These are phyloP conservation scores for Backusella morwellensis DNA, from an alignment of 192 early-diverging fungal genomes.

Conservation along the genomic window DNA sequence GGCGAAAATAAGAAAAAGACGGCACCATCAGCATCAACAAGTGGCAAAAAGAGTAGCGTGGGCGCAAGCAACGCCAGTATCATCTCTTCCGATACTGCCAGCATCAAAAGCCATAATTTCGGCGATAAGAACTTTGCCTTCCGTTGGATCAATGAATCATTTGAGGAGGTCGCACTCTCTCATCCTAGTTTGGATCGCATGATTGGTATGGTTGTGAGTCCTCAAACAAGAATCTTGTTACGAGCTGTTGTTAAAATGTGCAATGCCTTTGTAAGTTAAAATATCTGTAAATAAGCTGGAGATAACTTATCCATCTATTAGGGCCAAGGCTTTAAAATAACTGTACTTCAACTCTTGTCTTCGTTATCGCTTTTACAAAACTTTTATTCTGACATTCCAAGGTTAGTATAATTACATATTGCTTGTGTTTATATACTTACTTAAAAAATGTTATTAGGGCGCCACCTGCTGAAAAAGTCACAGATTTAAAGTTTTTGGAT, in stretches of 20 bases:
- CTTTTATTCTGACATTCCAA: slow-evolving; percentile 45
- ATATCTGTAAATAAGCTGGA: too few species aligned
- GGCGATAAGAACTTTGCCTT: slow-evolving; percentile 41
- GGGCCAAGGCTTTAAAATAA: slow-evolving; percentile 63
- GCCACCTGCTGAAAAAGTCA: slow-evolving; percentile 33
- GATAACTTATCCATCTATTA: neutral
- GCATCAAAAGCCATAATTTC: slow-evolving; percentile 47
- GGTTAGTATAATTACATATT: slow-evolving; percentile 3
- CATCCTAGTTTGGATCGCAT: slow-evolving; percentile 41
- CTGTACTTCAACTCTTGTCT: slow-evolving; percentile 49
- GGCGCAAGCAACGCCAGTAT: neutral
- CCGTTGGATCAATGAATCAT: slow-evolving; percentile 38
- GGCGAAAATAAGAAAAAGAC: slow-evolving; percentile 10
- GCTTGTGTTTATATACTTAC: neutral
- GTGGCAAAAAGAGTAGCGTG: slow-evolving; percentile 8
- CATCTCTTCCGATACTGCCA: slow-evolving; percentile 34
- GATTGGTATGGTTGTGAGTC: slow-evolving; percentile 47
- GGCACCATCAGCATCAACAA: neutral
- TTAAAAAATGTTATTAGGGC: slow-evolving; percentile 14
- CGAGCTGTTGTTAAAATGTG: slow-evolving; percentile 48
- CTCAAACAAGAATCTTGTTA: slow-evolving; percentile 48
- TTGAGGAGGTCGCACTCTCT: slow-evolving; percentile 38
- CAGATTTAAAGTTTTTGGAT: slow-evolving; percentile 43
- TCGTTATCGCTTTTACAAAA: slow-evolving; percentile 57
- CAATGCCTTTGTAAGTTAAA: slow-evolving; percentile 43